Conservation (phyloP, 2,329 filamentous ascomycete species). For the Colletotrichum plurivorum region DNA sequence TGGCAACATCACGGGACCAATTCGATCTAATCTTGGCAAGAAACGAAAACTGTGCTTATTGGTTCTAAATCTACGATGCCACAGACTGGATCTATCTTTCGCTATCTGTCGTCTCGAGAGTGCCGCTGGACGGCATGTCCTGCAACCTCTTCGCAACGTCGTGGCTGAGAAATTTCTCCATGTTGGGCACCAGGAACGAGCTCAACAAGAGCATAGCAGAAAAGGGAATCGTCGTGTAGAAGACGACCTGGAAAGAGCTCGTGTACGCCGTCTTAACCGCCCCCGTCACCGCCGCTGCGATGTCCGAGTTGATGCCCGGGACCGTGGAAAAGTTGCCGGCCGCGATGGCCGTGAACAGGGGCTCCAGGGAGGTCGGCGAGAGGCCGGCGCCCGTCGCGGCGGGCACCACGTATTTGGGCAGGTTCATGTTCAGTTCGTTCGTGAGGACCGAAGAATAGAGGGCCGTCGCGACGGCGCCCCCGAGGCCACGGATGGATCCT, state of each 20-base stretch:
- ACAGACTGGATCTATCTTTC: neutral
- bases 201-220: constrained; percentile 55
- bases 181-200: constrained; percentile 56
- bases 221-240: constrained; percentile 56
- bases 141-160: constrained; percentile 61
- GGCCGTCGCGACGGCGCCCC: constrained; percentile 54
- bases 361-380: constrained; percentile 48
- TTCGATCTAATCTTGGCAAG: no score
- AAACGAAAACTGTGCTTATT: no score
- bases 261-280: constrained; percentile 58
- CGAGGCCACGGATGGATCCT: constrained; percentile 60
- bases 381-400: constrained; percentile 54
- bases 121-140: constrained; percentile 20
- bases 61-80: neutral
- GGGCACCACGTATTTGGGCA: constrained; percentile 51
- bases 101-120: neutral
- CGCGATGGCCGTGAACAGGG: constrained; percentile 52
- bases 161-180: constrained; percentile 58
- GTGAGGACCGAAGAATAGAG: constrained; percentile 54
- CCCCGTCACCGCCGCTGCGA: constrained; percentile 50
- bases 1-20: no score
- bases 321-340: constrained; percentile 50
- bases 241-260: constrained; percentile 60
- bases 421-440: constrained; percentile 52
- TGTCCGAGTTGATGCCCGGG: constrained; percentile 51